phyloP scores from a whole-genome alignment of 2,329 filamentous ascomycete genomes.

The Claviceps sp. region DNA sequence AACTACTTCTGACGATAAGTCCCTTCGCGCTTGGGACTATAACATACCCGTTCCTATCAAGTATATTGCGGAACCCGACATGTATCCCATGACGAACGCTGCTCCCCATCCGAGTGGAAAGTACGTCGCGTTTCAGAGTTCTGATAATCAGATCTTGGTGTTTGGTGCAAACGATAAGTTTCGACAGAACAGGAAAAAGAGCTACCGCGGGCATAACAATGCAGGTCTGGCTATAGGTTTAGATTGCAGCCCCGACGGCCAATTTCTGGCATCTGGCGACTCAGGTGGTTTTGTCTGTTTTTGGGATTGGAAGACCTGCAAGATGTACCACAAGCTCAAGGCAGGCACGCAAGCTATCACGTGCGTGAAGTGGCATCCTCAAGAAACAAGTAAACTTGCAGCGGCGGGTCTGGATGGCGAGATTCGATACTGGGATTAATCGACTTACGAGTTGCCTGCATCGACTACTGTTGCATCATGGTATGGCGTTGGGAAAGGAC shows the following conservation, averaged over 20 bases:
- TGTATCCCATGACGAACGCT: constrained; percentile 89
- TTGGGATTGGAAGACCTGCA: constrained; percentile 99
- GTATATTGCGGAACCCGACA: constrained; percentile 92
- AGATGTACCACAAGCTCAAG: constrained; percentile 95
- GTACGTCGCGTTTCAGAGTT: constrained; percentile 85
- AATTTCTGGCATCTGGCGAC: constrained; percentile 80
- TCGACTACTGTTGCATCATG: background rate
- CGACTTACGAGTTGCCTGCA: background rate
- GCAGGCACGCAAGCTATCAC: constrained; percentile 72
- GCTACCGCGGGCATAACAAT: constrained; percentile 89
- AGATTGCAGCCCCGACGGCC: constrained; percentile 77
- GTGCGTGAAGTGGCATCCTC: constrained; percentile 91
- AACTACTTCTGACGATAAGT: constrained; percentile 95
- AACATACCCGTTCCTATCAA: constrained; percentile 97
- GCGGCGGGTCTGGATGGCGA: constrained; percentile 81
- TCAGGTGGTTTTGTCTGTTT: constrained; percentile 83
- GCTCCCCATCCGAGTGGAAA: constrained; percentile 79
- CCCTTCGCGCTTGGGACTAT: constrained; percentile 93
- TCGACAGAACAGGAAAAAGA: constrained; percentile 94
- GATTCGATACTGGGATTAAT: constrained; percentile 86
- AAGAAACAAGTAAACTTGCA: constrained; percentile 87
- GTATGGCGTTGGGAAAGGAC: background rate
- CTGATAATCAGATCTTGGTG: constrained; percentile 93
- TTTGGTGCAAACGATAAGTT: constrained; percentile 94
- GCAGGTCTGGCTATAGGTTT: constrained; percentile 88